phyloP scores from a whole-genome alignment of 1,284 basidiomycete genomes.

The Rhodotorula sp. region DNA sequence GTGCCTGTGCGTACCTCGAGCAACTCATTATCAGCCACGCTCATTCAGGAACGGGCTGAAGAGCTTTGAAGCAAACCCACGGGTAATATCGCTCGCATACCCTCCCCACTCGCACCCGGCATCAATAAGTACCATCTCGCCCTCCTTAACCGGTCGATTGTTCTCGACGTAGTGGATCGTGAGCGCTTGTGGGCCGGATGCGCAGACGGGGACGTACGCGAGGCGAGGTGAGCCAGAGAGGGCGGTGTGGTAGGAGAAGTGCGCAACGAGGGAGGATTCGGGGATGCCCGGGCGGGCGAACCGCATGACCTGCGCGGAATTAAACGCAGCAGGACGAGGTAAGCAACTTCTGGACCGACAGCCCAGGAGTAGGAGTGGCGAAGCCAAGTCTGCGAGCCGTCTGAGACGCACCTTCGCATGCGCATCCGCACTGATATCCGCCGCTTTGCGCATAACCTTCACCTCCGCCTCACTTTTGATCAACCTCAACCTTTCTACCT shows the following conservation, averaged over 20 bases:
- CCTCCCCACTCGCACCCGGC: constrained; percentile 65
- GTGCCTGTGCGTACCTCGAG: constrained; percentile 55
- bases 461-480: constrained; percentile 72
- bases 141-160: constrained; percentile 67
- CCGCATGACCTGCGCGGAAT: constrained; percentile 61
- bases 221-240: constrained; percentile 68
- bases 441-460: constrained; percentile 67
- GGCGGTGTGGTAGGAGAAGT: constrained; percentile 83
- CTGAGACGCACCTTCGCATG: constrained; percentile 67
- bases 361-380: too few species aligned
- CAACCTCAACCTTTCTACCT: constrained; percentile 62
- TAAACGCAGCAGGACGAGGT: background rate
- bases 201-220: constrained; percentile 93
- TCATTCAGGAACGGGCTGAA: background rate
- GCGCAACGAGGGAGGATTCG: constrained; percentile 73
- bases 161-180: constrained; percentile 92
- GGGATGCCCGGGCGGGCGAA: constrained; percentile 58
- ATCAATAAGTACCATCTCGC: constrained; percentile 82
- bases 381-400: too few species aligned
- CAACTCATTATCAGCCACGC: background rate
- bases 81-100: constrained; percentile 95
- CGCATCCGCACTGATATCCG: constrained; percentile 70
- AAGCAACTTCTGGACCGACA: too few species aligned
- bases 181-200: constrained; percentile 69
- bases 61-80: background rate